phyloP scores from a whole-genome alignment of 129 eudicot species.

The Ambrosia artemisiifolia region DNA sequence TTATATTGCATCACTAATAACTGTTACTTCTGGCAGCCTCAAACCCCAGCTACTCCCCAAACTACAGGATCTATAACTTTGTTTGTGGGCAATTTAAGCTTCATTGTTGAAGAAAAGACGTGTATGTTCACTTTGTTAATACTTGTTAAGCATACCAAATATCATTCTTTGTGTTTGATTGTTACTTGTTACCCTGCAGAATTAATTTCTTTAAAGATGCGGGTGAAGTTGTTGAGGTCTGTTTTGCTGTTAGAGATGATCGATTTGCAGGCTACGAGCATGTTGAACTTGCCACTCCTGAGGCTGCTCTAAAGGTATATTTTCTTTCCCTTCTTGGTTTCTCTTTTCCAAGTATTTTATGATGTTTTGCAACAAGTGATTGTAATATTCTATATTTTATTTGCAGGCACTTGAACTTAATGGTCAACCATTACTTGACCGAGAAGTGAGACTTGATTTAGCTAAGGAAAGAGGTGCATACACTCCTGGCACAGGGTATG shows the following conservation, averaged over 20 bases:
- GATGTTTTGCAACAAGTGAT: not conserved
- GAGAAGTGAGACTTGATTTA: conserved; percentile 52
- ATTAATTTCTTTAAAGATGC: conserved; percentile 60
- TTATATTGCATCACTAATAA: not conserved
- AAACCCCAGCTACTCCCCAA: conserved; percentile 68
- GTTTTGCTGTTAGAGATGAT: conserved; percentile 57
- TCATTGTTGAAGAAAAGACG: conserved; percentile 47
- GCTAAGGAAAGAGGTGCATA: conserved; percentile 58
- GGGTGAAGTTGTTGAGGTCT: conserved; percentile 71
- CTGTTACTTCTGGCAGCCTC: conserved; percentile 47
- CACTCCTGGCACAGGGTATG: conserved; percentile 57
- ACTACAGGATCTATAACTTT: conserved; percentile 69
- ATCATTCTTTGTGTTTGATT: not conserved
- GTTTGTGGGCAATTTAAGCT: conserved; percentile 80
- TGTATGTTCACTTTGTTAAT: conserved; percentile 43
- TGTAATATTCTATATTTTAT: not conserved
- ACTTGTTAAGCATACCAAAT: too few species aligned
- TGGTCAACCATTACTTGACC: conserved; percentile 41
- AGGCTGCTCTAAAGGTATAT: conserved; percentile 63
- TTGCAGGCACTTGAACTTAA: conserved; percentile 27
- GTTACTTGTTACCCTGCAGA: conserved; percentile 33
- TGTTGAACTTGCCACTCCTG: conserved; percentile 76
- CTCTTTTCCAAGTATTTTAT: not conserved
- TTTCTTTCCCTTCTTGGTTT: not conserved
- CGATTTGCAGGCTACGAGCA: conserved; percentile 82